These are phyloP conservation scores for Noccaea bulbosa DNA, from an alignment of 345 rosid genomes.

Conservation along the genomic window DNA sequence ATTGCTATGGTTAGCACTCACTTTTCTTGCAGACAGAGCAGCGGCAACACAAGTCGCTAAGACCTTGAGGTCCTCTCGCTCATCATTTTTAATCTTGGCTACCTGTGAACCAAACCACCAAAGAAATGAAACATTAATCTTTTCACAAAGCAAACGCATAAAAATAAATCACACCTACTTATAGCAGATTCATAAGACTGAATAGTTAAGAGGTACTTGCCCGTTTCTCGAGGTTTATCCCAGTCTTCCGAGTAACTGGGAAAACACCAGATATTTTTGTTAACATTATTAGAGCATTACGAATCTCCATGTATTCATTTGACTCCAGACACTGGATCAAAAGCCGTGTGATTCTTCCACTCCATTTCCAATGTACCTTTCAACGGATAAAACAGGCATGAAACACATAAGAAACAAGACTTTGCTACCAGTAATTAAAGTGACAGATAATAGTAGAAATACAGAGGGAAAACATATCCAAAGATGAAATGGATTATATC, in stretches of 20 bases:
- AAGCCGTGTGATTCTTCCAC: constrained; percentile 88
- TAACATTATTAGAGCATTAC: constrained; percentile 92
- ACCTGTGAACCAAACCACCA: constrained; percentile 56
- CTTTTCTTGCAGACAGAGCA: constrained; percentile 98
- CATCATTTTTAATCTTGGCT: constrained; percentile 89
- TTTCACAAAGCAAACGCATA: constrained; percentile 29
- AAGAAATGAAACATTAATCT: constrained; percentile 26
- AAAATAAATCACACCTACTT: constrained; percentile 22
- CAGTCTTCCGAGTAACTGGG: constrained; percentile 97
- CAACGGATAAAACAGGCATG: constrained; percentile 28
- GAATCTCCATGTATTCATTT: constrained; percentile 96
- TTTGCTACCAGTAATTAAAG: constrained; percentile 22
- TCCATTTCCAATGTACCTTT: constrained; percentile 99
- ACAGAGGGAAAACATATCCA: constrained; percentile 13
- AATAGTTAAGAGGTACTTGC: constrained; percentile 50
- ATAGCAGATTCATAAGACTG: constrained; percentile 25
- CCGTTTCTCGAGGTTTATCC: constrained; percentile 98
- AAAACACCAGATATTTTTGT: constrained; percentile 94
- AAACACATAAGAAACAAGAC: constrained; percentile 28
- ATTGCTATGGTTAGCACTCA: constrained; percentile 41
- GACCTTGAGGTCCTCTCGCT: constrained; percentile 98
- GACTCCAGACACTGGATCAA: constrained; percentile 97
- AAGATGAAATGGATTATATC: constrained; percentile 14
- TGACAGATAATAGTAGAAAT: constrained; percentile 18
- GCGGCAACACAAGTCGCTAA: constrained; percentile 99